A percentile compares a stretch with the other conserved stretches of the same genome.
These are phyloP conservation scores for Arxiozyma telluris DNA, from an alignment of 1,139 yeast genomes.

Conservation along the genomic window DNA sequence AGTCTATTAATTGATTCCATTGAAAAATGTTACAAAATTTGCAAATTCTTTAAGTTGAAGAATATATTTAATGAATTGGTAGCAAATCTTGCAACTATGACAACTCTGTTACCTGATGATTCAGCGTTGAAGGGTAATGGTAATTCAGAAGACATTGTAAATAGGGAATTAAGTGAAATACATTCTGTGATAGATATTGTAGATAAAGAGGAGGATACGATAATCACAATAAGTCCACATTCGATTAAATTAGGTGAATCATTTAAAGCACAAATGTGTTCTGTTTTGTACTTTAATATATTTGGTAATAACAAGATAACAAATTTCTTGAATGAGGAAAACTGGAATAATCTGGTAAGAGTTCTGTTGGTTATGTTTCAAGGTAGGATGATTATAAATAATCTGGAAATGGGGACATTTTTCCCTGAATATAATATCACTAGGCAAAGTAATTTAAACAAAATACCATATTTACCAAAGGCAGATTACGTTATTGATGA, in stretches of 20 bases:
- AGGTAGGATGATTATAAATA: slow-evolving; percentile 5
- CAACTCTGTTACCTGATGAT: slow-evolving; percentile 35
- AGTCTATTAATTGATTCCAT: slow-evolving; percentile 79
- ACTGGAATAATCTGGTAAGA: slow-evolving; percentile 55
- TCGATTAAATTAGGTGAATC: slow-evolving; percentile 82
- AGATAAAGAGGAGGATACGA: slow-evolving; percentile 40
- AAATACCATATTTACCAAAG: background rate
- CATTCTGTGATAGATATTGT: slow-evolving; percentile 35
- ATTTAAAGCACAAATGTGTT: slow-evolving; percentile 83
- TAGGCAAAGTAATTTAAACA: background rate
- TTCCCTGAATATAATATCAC: background rate
- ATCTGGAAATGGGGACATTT: background rate
- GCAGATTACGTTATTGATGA: slow-evolving; percentile 1
- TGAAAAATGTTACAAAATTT: slow-evolving; percentile 74
- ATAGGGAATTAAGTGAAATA: background rate
- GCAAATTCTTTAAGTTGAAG: slow-evolving; percentile 55
- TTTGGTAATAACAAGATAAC: slow-evolving; percentile 44
- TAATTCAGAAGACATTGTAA: background rate
- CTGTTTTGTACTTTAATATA: slow-evolving; percentile 76
- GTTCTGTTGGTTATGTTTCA: slow-evolving; percentile 52
- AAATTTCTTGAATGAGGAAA: slow-evolving; percentile 28
- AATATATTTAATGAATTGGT: slow-evolving; percentile 58
- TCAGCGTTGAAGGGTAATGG: background rate
- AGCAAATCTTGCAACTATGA: slow-evolving; percentile 51
- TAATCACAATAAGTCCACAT: slow-evolving; percentile 66